Evolutionary conservation across 2,329 filamentous ascomycete genomes (phyloP).

Genomic region (Sclerotinia glacialis): DNA sequence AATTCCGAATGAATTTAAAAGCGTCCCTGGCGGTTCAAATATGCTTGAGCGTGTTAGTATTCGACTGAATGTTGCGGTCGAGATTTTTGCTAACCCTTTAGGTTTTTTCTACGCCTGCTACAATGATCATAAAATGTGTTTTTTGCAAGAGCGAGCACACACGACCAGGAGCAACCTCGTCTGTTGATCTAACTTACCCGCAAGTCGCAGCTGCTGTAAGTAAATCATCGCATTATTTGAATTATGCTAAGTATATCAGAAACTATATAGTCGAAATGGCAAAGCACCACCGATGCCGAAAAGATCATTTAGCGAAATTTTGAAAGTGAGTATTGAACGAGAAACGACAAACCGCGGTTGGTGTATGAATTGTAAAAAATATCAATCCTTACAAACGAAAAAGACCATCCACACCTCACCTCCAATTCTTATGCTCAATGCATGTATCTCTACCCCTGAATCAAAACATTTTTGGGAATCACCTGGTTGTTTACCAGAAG

Average conservation of each 20-base stretch:
- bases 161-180: constrained; percentile 72
- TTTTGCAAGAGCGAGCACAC: constrained; percentile 85
- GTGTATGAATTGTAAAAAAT: constrained; percentile 87
- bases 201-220: constrained; percentile 37
- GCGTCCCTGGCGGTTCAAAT: constrained; percentile 59
- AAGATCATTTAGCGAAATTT: constrained; percentile 78
- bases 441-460: constrained; percentile 68
- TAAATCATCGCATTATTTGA: background rate
- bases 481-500: constrained; percentile 86
- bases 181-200: constrained; percentile 85
- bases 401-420: constrained; percentile 83
- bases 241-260: constrained; percentile 40
- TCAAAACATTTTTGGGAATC: constrained; percentile 82
- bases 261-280: constrained; percentile 48
- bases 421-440: constrained; percentile 84
- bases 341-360: constrained; percentile 88
- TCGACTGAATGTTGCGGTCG: background rate
- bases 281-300: constrained; percentile 54
- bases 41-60: constrained; percentile 64
- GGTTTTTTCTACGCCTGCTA: constrained; percentile 66
- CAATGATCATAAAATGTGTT: constrained; percentile 75
- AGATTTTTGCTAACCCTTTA: constrained; percentile 37
- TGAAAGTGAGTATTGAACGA: constrained; percentile 89
- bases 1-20: constrained; percentile 72
- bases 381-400: constrained; percentile 81